Evolutionary conservation across 2,329 filamentous ascomycete genomes (phyloP).

Genomic region (Ophiostoma sp.): DNA sequence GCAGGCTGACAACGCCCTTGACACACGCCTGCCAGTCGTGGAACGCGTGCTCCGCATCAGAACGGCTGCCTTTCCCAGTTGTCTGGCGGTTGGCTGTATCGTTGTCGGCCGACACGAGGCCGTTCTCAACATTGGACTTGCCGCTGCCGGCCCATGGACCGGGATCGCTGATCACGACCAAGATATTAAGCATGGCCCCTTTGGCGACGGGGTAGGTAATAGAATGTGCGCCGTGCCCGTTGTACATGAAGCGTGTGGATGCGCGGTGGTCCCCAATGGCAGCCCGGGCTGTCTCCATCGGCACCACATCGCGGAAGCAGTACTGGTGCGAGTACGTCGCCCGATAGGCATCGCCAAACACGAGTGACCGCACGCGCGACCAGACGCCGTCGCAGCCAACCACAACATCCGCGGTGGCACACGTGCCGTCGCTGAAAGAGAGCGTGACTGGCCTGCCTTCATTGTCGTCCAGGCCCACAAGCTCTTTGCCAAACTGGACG

Average conservation of each 20-base stretch:
- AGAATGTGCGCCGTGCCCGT: conserved; percentile 52
- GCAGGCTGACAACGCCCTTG: conserved; percentile 37
- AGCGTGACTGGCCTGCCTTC: conserved; percentile 23
- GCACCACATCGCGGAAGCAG: conserved; percentile 57
- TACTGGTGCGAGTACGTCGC: conserved; percentile 53
- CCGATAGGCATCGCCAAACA: conserved; percentile 43
- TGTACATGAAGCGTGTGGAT: conserved; percentile 49
- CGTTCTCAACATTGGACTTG: conserved; percentile 2
- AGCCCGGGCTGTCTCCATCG: conserved; percentile 50
- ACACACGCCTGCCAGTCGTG: conserved; percentile 39
- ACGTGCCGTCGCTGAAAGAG: conserved; percentile 33
- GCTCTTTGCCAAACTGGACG: conserved; percentile 35
- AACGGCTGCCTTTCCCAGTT: conserved; percentile 36
- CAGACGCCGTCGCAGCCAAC: conserved; percentile 62
- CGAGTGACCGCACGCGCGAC: conserved; percentile 46
- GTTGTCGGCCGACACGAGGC: conserved; percentile 15
- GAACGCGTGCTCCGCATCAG: conserved; percentile 40
- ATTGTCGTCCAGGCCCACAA: conserved; percentile 31
- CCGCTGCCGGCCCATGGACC: conserved; percentile 33
- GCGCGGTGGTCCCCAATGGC: conserved; percentile 48
- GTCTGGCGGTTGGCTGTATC: conserved; percentile 30
- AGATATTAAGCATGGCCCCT: conserved; percentile 51
- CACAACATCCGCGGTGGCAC: conserved; percentile 37
- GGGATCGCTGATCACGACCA: conserved; percentile 41
- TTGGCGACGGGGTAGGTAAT: conserved; percentile 57